Percentiles rank a stretch among this genome's conserved stretches.
phyloP scores from a whole-genome alignment of 108 stramenopile species.

The Cyclotella baltica region DNA sequence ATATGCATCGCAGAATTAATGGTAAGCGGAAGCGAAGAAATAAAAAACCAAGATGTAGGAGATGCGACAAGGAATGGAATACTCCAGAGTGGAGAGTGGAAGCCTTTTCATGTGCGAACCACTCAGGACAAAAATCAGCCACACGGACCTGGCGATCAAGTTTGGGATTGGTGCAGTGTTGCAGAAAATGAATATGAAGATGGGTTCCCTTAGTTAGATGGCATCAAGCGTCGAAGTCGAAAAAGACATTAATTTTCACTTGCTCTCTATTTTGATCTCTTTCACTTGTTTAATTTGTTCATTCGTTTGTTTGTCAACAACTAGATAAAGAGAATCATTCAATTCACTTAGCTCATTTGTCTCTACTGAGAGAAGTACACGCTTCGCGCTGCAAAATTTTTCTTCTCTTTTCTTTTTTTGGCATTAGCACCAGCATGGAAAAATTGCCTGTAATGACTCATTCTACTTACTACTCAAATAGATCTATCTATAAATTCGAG shows the following conservation, averaged over 20 bases:
- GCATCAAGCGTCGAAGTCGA: too few species aligned
- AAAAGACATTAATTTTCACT: too few species aligned
- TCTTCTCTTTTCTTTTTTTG: background rate
- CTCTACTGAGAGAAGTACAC: too few species aligned
- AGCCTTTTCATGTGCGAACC: background rate
- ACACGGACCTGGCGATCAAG: background rate
- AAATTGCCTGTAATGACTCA: too few species aligned
- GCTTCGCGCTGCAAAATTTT: too few species aligned
- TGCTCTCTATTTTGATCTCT: background rate
- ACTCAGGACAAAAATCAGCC: background rate
- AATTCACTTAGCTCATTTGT: too few species aligned
- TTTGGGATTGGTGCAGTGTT: slow-evolving; percentile 1
- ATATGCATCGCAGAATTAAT: background rate
- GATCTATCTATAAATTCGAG: too few species aligned
- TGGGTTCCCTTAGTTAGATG: too few species aligned
- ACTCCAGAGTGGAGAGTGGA: background rate
- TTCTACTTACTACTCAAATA: too few species aligned
- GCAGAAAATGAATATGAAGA: background rate
- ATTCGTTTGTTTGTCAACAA: too few species aligned
- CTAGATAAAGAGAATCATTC: too few species aligned
- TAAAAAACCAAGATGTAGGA: background rate
- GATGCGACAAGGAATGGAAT: background rate
- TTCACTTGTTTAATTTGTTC: background rate
- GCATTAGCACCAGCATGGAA: background rate
- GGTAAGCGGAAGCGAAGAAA: background rate